Base-by-base conservation (phyloP, 1,284 basidiomycete genomes). In the Entoloma clypeatum region DNA sequence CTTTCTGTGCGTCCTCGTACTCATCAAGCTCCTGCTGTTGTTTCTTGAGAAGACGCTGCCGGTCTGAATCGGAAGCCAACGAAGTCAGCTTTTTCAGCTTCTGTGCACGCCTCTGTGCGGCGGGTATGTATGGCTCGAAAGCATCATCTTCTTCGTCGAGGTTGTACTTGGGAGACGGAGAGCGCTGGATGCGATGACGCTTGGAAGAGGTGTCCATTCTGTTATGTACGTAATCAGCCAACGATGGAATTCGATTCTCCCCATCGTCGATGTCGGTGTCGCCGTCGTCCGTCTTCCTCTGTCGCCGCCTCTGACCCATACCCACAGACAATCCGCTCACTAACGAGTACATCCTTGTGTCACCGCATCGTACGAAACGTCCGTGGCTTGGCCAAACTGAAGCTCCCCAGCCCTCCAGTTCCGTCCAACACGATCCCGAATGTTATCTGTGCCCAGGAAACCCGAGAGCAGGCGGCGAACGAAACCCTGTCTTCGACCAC, bases 371-470 rank as follows among this genome's bases (percentile, higher is more conserved):
- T 43, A 88, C 71, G 13, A 87, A 84, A 54, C 77, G 90, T 14
- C 88, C 87, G 7, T 92, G 86, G 86, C 73, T 84, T 40, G 92
- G 92, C 19, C 90, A 94, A 59, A 79, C 80, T 1, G 91, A 95
- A 53, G 64, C 79, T 1, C 71, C 81, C 0, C 74, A 81, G 45
- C 42, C 69, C 2, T 52, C 64, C 5, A 57, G 64, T 25, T 69
- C 87, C 2, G 87, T 86, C 0, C 47, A 72, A 27, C 82, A 92
- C 59, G 93, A 96, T 55, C 71, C 78, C 4, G 65, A 72, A 27
- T 98, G 94, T 59, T 95, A 92, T 61, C 79, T 97, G 30, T 98
- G 94, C 56, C 93, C 94, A 0, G 83, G 92, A 11, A 96, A 97
- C 59, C 57, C 64, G 17, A 78, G 94, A n/a, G 81, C 85, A 1